Evolutionary conservation across 179 eudicot genomes (phyloP).

Genomic region (Gypsophila paniculata): DNA sequence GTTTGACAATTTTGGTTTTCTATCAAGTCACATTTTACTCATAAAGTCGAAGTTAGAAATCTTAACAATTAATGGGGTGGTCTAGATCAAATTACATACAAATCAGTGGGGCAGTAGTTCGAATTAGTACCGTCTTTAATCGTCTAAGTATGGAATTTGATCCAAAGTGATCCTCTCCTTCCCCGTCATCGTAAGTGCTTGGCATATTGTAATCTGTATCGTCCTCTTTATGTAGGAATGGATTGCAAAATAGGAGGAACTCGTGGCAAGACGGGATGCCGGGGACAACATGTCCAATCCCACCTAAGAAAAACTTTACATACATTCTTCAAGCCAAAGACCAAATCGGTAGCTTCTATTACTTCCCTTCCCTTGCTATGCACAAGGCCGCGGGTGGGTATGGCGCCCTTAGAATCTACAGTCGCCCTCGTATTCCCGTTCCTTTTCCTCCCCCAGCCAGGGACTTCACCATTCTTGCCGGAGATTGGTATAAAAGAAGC

Average conservation of each 20-base stretch:
- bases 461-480: conserved; percentile 77
- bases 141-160: not conserved
- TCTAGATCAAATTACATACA: too few relatives aligned
- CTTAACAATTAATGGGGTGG: too few relatives aligned
- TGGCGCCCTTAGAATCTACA: conserved; percentile 60
- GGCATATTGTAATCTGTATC: not conserved
- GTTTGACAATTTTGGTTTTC: too few relatives aligned
- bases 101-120: too few relatives aligned
- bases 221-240: conserved; percentile 49
- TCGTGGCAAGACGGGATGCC: conserved; percentile 84
- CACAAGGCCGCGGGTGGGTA: conserved; percentile 90
- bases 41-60: too few relatives aligned
- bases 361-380: conserved; percentile 72
- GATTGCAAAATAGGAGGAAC: conserved; percentile 76
- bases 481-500: conserved; percentile 83
- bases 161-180: too few relatives aligned
- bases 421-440: conserved; percentile 81
- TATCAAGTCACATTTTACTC: too few relatives aligned
- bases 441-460: conserved; percentile 80
- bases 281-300: conserved; percentile 90
- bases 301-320: conserved; percentile 67
- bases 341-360: conserved; percentile 87
- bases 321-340: conserved; percentile 86
- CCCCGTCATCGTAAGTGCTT: too few relatives aligned
- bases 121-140: not conserved